Base-by-base conservation (phyloP, 371 early-diverging fungal genomes). In the Mortierella sp. region DNA sequence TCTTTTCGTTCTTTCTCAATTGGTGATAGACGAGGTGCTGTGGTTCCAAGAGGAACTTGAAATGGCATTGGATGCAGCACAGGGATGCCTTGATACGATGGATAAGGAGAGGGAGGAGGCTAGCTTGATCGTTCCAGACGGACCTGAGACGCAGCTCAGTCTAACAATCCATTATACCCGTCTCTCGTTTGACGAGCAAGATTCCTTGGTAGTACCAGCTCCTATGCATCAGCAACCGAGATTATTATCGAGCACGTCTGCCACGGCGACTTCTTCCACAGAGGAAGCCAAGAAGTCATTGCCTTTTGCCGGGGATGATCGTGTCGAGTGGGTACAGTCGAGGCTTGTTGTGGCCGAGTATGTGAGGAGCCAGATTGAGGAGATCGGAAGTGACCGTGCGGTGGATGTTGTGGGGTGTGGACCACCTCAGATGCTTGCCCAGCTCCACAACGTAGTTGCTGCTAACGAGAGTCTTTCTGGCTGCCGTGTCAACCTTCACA, bases 41-140 rank as follows among this genome's bases (percentile, higher is more conserved):
- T 92, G 93, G 92, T 93, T 93, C 65, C 81, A 84, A 26, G 76
- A 84, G 10, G 92, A 93, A 57, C 70, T 93, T 2, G 88, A 88
- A 58, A 74, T 85, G 24, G 79, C 81, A 13, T 70, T 86, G 68
- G 79, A 83, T 58, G 70, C 74, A 21, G 84, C 82, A 0, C 80
- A 79, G 24, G 80, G 77, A 31, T 75, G 55, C 34, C 47, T 79
- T 45, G 77, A 77, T 10, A 44, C 55, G 7, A 26, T 31, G 34
- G 81, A 79, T 10, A 79, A 82, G 34, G 82, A 82, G 19, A 82
- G 73, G 48, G 86, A 82, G n/a, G 82, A 81, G 4, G 34, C 70
- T 1, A 82, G 77, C 16, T 34, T 82, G 75, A 80, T 82, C 42
- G 42, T 21, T 31, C 31, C 79, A n/a, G 84, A 76, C 10, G 50